A percentile compares a stretch with the other conserved stretches of the same genome.
phyloP scores from a whole-genome alignment of 306 rosid genomes.

The Prunus mongolica region DNA sequence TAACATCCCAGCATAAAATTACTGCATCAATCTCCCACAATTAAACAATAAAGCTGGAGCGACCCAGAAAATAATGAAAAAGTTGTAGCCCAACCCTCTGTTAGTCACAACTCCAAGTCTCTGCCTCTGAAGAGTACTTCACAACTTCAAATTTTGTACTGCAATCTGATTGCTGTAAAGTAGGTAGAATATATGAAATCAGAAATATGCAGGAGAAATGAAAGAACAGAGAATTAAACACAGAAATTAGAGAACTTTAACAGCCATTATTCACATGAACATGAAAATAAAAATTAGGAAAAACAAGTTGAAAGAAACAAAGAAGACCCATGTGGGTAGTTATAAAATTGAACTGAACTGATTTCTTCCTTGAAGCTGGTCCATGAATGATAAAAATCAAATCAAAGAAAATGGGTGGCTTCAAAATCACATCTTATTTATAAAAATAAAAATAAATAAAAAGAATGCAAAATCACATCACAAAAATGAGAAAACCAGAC shows the following conservation, averaged over 20 bases:
- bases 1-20: conserved; percentile 37
- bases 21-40: background rate
- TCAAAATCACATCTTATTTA: background rate
- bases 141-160: background rate
- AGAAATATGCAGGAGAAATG: background rate
- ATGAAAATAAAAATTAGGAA: background rate
- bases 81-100: conserved; percentile 6
- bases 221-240: background rate
- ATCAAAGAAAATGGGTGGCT: background rate
- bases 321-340: background rate
- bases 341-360: background rate
- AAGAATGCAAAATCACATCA: background rate
- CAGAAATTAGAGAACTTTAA: background rate
- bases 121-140: conserved; percentile 7
- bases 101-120: conserved; percentile 5
- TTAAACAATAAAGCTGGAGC: conserved; percentile 11
- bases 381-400: background rate
- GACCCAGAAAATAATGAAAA: conserved; percentile 2
- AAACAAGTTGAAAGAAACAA: background rate
- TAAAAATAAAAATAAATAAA: background rate
- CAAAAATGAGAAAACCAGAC: background rate
- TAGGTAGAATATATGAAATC: background rate
- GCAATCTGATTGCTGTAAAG: conserved; percentile 9
- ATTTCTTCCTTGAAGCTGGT: background rate
- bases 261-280: background rate